These are phyloP conservation scores for Malus sylvestris DNA, from an alignment of 306 rosid genomes.

Conservation along the genomic window DNA sequence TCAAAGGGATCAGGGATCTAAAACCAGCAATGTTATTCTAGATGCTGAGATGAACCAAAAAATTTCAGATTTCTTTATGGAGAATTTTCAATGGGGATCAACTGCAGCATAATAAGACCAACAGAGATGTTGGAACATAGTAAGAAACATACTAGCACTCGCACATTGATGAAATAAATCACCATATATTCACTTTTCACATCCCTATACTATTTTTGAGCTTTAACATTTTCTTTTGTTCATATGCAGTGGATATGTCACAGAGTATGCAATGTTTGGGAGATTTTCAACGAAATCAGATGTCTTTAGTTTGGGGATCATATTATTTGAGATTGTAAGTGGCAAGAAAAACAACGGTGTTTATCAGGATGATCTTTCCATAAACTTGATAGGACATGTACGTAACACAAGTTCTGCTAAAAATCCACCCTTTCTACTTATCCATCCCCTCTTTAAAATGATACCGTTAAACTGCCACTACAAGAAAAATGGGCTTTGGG, in stretches of 20 bases:
- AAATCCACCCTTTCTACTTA: background rate
- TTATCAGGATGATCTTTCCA: constrained; percentile 7
- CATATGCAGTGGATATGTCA: constrained; percentile 46
- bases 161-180: background rate
- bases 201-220: too few relatives aligned
- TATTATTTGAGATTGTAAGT: constrained; percentile 41
- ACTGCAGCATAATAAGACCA: constrained; percentile 30
- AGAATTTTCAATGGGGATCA: constrained; percentile 42
- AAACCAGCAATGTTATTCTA: constrained; percentile 46
- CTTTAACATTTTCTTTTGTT: background rate
- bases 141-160: constrained; percentile 22
- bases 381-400: constrained; percentile 46
- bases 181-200: background rate
- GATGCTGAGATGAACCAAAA: constrained; percentile 46
- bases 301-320: constrained; percentile 48
- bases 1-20: constrained; percentile 35
- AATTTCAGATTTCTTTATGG: constrained; percentile 62
- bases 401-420: constrained; percentile 1
- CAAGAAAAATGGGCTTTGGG: too few relatives aligned
- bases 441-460: too few relatives aligned
- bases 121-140: constrained; percentile 50
- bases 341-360: constrained; percentile 36
- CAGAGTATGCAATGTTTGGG: constrained; percentile 47
- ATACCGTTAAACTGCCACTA: too few relatives aligned
- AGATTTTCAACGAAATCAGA: constrained; percentile 37